phyloP scores from a whole-genome alignment of 2,329 filamentous ascomycete genomes.

The Monosporascus cannonballus region DNA sequence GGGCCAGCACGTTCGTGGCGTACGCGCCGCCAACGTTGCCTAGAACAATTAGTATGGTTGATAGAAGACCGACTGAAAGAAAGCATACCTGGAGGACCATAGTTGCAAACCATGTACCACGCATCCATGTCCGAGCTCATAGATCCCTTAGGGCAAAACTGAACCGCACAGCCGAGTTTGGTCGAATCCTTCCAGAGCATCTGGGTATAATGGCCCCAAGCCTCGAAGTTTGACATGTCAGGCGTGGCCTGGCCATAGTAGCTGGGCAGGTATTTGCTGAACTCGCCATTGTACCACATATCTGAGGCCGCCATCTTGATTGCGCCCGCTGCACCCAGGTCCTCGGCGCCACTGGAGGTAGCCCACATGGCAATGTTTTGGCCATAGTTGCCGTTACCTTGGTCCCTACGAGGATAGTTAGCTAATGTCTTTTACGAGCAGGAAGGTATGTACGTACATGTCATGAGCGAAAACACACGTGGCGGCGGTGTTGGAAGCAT shows the following conservation, averaged over 20 bases:
- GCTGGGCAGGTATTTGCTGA: conserved; percentile 45
- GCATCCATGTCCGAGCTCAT: conserved; percentile 43
- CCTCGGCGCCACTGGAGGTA: conserved; percentile 29
- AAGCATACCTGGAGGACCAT: conserved; percentile 62
- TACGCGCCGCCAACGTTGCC: conserved; percentile 50
- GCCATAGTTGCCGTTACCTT: conserved; percentile 64
- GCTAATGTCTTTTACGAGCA: conserved; percentile 2
- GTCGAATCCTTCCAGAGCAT: conserved; percentile 63
- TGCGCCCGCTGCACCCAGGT: conserved; percentile 46
- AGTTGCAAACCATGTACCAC: conserved; percentile 89
- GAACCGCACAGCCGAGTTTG: conserved; percentile 56
- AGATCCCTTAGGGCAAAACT: conserved; percentile 46
- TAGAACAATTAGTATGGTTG: conserved; percentile 14
- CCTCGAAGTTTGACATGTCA: conserved; percentile 54
- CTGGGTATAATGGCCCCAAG: conserved; percentile 72
- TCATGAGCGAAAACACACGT: conserved; percentile 71
- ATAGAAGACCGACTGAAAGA: background rate
- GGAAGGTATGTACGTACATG: conserved; percentile 49
- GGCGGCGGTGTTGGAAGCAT: conserved; percentile 57
- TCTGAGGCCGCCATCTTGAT: conserved; percentile 67
- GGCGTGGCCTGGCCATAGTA: conserved; percentile 57
- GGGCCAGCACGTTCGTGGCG: conserved; percentile 40
- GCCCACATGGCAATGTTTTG: conserved; percentile 80
- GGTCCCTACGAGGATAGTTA: conserved; percentile 37
- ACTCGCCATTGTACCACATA: conserved; percentile 85